Evolutionary conservation across 257 asterid species (phyloP), one percentile per base, ranked within the genome.

Genomic region (Schizonepeta tenuifolia): DNA sequence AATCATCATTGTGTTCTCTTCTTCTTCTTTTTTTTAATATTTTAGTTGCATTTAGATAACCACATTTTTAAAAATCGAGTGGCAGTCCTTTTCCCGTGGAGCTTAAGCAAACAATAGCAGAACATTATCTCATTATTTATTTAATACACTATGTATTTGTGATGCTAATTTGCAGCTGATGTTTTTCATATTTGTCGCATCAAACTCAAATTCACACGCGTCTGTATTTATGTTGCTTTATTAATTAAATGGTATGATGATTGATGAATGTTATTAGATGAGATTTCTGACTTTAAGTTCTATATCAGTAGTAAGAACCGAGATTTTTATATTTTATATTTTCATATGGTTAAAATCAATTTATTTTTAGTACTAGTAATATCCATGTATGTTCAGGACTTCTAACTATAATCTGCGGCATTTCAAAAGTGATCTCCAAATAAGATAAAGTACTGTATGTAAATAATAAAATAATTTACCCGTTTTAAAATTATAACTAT

Each of bases 61-160:
- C n/a, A n/a, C 28, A 15, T 12, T 63, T 24, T 50, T 38, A 59
- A 22, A 17, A 31, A 36, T 9, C 18, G 5, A 41, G 76, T 72
- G 81, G 70, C 24, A 1, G 73, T 80, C 84, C 26, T 54, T 73
- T 55, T 77, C 31, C 60, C 77, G 80, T 77, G 61, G 40, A 51
- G 72, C 15, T 69, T 73, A 81, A 73, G 85, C 78, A 77, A 77
- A 81, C 26, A 24, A n/a, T 7, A 53, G 22, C 47, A 11, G 40
- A 56, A 12, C 4, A 79, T 80, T 78, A 46, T 62, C 43, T 63
- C 41, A 7, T 28, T 26, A 31, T 60, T 59, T 59, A 36, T 18
- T 61, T 22, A 1, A 2, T 15, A 10, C 55, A 3, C 33, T n/a
- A n/a, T n/a, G n/a, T n/a, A n/a, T 35, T 43, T 21, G 15, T 24